Evolutionary conservation across 106 monocot genomes (phyloP).

Genomic region (Allium fistulosum): DNA sequence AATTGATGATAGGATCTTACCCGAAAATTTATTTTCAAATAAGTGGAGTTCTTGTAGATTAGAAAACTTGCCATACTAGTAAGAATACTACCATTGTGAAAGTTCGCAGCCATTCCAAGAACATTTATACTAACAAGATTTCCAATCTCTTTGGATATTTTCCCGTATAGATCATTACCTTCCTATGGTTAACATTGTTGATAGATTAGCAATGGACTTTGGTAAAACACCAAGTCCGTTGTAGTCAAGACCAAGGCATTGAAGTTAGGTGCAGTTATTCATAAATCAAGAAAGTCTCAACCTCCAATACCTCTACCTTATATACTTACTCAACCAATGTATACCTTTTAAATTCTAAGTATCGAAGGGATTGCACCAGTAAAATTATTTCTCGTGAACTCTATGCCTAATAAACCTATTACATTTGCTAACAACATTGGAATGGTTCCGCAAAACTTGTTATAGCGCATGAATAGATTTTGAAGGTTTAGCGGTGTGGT

Average conservation of each 20-base stretch:
- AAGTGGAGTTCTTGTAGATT: constrained; percentile 1
- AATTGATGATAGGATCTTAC: not conserved
- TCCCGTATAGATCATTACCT: not conserved
- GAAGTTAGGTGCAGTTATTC: constrained; percentile 13
- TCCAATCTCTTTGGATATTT: constrained; percentile 5
- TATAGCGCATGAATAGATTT: not conserved
- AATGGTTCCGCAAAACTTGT: constrained; percentile 9
- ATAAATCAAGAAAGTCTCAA: constrained; percentile 19
- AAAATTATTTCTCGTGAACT: constrained; percentile 9
- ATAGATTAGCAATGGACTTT: constrained; percentile 10
- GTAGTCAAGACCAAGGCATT: not conserved
- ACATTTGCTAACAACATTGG: constrained; percentile 16
- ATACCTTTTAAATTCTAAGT: constrained; percentile 11
- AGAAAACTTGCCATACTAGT: not conserved
- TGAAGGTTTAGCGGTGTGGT: constrained; percentile 6
- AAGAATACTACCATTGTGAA: not conserved
- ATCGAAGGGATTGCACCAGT: constrained; percentile 16
- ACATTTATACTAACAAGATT: not conserved
- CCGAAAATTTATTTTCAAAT: constrained; percentile 1
- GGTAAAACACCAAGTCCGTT: constrained; percentile 14
- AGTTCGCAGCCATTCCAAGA: not conserved
- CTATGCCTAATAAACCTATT: constrained; percentile 5
- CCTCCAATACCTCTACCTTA: constrained; percentile 13
- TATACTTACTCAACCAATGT: not conserved
- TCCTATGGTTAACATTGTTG: not conserved